Evolutionary conservation across 176 grass and related monocot species (phyloP).

Genomic region (barley (Hordeum vulgare)): MorexV3_pseudomolecules_assembly NC_058519.1:114613565-114614064

Average conservation of each 20-base stretch:
- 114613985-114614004: conserved; percentile 26
- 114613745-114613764: background rate
- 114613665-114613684: no score
- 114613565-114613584: no score
- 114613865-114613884: background rate
- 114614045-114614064: conserved; percentile 8
- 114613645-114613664: no score
- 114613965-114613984: conserved; percentile 23
- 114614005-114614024: conserved; percentile 1
- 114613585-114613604: no score
- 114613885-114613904: background rate
- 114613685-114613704: no score
- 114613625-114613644: no score
- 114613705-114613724: no score
- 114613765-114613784: background rate
- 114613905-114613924: background rate
- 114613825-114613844: no score
- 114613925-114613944: background rate
- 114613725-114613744: no score
- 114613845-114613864: background rate
- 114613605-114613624: no score
- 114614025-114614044: conserved; percentile 3
- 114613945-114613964: background rate
- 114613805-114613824: background rate
- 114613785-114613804: background rate